A percentile compares a stretch with the other conserved stretches of the same genome.
phyloP scores from a whole-genome alignment of 352 stramenopile species.

The Albugo candida region DNA sequence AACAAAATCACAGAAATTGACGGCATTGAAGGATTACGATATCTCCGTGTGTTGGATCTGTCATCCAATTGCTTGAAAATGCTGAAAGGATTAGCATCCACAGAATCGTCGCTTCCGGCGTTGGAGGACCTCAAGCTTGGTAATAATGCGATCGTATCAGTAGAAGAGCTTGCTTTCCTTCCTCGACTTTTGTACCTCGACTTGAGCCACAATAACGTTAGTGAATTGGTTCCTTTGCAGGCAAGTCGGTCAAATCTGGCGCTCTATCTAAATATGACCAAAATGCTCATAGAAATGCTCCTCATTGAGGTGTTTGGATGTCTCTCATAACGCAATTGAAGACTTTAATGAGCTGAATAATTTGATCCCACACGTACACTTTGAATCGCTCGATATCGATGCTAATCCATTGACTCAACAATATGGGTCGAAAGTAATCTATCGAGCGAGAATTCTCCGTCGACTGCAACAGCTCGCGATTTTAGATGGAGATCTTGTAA shows the following conservation, averaged over 20 bases:
- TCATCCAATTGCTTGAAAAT: conserved; percentile 39
- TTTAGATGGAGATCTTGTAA: conserved; percentile 31
- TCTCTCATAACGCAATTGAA: conserved; percentile 23
- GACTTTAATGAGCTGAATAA: conserved; percentile 45
- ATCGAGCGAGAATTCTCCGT: conserved; percentile 35
- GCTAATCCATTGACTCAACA: conserved; percentile 21
- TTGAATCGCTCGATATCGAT: conserved; percentile 22
- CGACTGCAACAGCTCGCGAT: conserved; percentile 30
- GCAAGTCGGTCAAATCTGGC: conserved; percentile 12
- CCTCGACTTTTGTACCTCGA: conserved; percentile 31
- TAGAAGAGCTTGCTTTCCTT: conserved; percentile 23
- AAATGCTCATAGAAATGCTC: conserved; percentile 18
- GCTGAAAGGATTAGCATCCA: conserved; percentile 15
- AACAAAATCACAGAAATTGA: conserved; percentile 33
- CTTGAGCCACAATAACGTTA: conserved; percentile 32
- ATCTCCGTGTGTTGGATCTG: conserved; percentile 43
- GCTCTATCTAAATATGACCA: background rate
- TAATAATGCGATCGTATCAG: conserved; percentile 28
- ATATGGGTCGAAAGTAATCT: conserved; percentile 22
- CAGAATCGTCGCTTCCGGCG: conserved; percentile 1
- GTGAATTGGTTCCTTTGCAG: conserved; percentile 17
- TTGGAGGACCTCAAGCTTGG: conserved; percentile 28
- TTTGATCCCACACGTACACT: conserved; percentile 19
- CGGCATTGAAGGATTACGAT: conserved; percentile 27
- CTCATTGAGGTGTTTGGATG: conserved; percentile 29